A percentile compares a stretch with the other conserved stretches of the same genome.
These are phyloP conservation scores for Pulveroboletus sp. DNA, from an alignment of 768 basidiomycete genomes.

Conservation along the genomic window DNA sequence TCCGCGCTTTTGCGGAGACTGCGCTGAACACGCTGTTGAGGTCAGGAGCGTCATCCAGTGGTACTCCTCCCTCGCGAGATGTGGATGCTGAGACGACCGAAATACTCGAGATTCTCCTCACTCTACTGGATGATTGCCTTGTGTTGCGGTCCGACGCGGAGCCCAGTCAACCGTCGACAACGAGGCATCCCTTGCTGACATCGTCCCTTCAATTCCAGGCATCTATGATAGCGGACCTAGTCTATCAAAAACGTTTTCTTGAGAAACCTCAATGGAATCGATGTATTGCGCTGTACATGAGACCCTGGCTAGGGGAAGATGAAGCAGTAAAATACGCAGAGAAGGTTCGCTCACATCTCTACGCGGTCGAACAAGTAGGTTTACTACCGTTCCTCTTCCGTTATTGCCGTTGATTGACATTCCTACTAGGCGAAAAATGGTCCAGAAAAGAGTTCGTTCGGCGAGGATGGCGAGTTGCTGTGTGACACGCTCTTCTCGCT, in stretches of 20 bases:
- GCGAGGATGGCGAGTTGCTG: slow-evolving; percentile 78
- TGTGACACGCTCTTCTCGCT: slow-evolving; percentile 94
- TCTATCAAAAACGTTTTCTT: slow-evolving; percentile 51
- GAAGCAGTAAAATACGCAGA: slow-evolving; percentile 51
- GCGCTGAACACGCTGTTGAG: slow-evolving; percentile 77
- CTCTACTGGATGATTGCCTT: slow-evolving; percentile 50
- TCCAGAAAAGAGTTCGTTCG: slow-evolving; percentile 34
- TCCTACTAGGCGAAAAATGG: slow-evolving; percentile 55
- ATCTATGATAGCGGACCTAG: slow-evolving; percentile 71
- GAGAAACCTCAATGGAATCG: slow-evolving; percentile 60
- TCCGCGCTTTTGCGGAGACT: slow-evolving; percentile 87
- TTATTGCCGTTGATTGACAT: slow-evolving; percentile 8
- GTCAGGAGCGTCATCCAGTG: slow-evolving; percentile 76
- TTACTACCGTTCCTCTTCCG: slow-evolving; percentile 3
- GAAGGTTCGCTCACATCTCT: slow-evolving; percentile 65
- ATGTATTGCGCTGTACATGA: slow-evolving; percentile 67
- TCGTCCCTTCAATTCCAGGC: slow-evolving; percentile 67
- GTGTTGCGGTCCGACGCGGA: slow-evolving; percentile 37
- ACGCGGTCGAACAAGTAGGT: slow-evolving; percentile 66
- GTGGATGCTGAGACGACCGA: slow-evolving; percentile 57
- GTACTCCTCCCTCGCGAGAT: slow-evolving; percentile 69
- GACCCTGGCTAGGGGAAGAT: slow-evolving; percentile 61
- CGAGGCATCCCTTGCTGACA: slow-evolving; percentile 54
- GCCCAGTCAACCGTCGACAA: slow-evolving; percentile 49
- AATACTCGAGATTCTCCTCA: slow-evolving; percentile 51